Conservation (phyloP, 208 protist species). For the Herpetomonas tarakana region DNA sequence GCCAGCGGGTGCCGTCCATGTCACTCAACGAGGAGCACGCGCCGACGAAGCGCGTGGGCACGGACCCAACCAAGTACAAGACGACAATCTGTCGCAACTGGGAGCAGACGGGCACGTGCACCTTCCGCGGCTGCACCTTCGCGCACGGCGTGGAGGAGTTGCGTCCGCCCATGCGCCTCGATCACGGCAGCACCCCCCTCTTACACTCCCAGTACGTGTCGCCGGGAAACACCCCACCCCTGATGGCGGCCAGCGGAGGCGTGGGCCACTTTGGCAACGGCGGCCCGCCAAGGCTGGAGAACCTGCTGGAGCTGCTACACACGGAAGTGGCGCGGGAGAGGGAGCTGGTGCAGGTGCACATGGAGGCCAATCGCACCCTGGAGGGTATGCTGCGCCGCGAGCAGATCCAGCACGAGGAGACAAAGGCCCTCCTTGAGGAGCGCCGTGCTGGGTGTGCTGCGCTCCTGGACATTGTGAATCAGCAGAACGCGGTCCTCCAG, state of each 20-base stretch:
- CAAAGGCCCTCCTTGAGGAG: slow-evolving; percentile 37
- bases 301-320: slow-evolving; percentile 68
- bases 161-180: slow-evolving; percentile 37
- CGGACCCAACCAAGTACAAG: slow-evolving; percentile 80
- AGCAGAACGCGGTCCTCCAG: slow-evolving; percentile 17
- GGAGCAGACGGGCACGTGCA: slow-evolving; percentile 59
- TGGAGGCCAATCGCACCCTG: slow-evolving; percentile 70
- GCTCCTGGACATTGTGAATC: slow-evolving; percentile 11
- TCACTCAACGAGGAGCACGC: slow-evolving; percentile 40
- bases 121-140: slow-evolving; percentile 78
- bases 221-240: slow-evolving; percentile 28
- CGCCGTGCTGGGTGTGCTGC: slow-evolving; percentile 22
- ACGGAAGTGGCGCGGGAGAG: slow-evolving; percentile 51
- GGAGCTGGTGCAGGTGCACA: slow-evolving; percentile 55
- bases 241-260: slow-evolving; percentile 8
- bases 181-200: slow-evolving; percentile 30
- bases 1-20: slow-evolving; percentile 32
- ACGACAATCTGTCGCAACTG: slow-evolving; percentile 86
- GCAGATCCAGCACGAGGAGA: slow-evolving; percentile 39
- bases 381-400: slow-evolving; percentile 61
- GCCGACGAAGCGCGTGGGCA: slow-evolving; percentile 45
- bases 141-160: slow-evolving; percentile 84
- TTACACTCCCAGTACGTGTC: slow-evolving; percentile 30
- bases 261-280: slow-evolving; percentile 16
- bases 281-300: slow-evolving; percentile 42